These are phyloP conservation scores for Curvularia sp. DNA, from an alignment of 2,329 filamentous ascomycete genomes.

Conservation along the genomic window DNA sequence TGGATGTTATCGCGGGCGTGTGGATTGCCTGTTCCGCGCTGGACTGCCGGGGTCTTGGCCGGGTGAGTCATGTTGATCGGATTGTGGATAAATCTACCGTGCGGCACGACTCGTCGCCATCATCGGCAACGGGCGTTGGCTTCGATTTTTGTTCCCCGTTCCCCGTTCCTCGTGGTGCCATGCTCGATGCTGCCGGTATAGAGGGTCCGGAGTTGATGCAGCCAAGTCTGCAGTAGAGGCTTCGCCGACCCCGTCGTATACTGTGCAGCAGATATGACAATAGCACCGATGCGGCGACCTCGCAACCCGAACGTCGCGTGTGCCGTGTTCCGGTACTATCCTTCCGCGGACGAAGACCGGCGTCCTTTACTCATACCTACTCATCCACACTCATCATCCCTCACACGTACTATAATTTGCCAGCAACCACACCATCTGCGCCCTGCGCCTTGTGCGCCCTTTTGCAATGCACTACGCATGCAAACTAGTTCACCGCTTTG, in stretches of 20 bases:
- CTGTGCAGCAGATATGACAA: background rate
- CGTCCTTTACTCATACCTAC: conserved; percentile 7
- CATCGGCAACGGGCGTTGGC: background rate
- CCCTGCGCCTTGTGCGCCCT: too few relatives aligned
- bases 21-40: background rate
- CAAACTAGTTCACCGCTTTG: too few relatives aligned
- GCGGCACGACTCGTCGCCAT: background rate
- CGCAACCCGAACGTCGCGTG: background rate
- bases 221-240: background rate
- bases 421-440: too few relatives aligned
- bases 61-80: background rate
- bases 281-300: background rate
- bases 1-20: background rate
- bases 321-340: background rate
- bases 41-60: background rate
- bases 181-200: background rate
- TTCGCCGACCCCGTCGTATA: background rate
- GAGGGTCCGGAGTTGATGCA: background rate
- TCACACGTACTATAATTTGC: too few relatives aligned
- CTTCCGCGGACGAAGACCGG: background rate
- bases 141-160: background rate
- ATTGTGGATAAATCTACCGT: background rate
- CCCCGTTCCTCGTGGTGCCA: background rate
- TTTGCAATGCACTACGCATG: too few relatives aligned
- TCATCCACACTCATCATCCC: conserved; percentile 12